Base-by-base conservation (phyloP, 2,329 filamentous ascomycete genomes). In the Pseudogymnoascus sp. region DNA sequence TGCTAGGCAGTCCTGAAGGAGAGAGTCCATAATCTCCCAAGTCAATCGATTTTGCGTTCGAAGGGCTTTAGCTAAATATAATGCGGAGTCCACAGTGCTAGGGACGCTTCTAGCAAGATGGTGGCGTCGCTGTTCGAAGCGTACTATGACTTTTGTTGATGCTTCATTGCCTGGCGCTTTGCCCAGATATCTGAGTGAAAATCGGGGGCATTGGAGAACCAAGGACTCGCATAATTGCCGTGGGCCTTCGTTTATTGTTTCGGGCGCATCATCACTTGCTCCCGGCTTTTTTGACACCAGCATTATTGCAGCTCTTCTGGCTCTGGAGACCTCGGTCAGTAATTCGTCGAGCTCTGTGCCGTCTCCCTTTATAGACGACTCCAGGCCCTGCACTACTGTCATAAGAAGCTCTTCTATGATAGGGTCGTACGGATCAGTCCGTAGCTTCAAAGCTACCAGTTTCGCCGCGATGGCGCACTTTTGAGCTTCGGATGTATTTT, bases 181-280 rank as follows among this genome's bases (percentile, higher is more conserved):
- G 11, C 86, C 86, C 2, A 88, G 75, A 83, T 86, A 89, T 54
- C 85, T 79, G 6, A 83, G 75, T 57, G 81, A 78, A 69, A 89
- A 85, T 2, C 84, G 80, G 11, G 86, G 85, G 65, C 85, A 82
- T 63, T 84, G 80, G 31, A 83, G 77, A 23, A 88, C 76, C 54
- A 88, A 80, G 0, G 78, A 76, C 68, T 86, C 83, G 6, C 87
- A 77, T n/a, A 80, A 76, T 65, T 71, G 69, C 63, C 62, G 71
- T 25, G 75, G 63, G 1, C 71, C 69, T 62, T 68, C 65, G 11
- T 16, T 41, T 14, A 61, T 54, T 5, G 60, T 19, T 11, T 57
- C 37, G 3, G 31, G 61, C 8, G 63, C 7, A 36, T 61, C 62
- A 16, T 62, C 64, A 1, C 66, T 67, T 1, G 65, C 57, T n/a